phyloP scores from a whole-genome alignment of 805 yeast species.

The Candida maris region DNA sequence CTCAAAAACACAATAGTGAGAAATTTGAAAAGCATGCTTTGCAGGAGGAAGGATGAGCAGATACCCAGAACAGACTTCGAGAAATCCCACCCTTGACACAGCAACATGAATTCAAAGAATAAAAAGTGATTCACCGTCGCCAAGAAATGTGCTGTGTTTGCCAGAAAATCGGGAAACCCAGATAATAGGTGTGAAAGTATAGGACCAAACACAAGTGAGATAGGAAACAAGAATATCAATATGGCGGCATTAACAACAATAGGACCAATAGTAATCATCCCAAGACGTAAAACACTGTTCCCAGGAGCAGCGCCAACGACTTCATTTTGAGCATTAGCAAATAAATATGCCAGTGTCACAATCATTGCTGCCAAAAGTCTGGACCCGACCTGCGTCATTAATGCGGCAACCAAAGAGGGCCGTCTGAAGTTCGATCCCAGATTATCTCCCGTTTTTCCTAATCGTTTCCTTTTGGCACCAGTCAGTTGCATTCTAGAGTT shows the following conservation, averaged over 20 bases:
- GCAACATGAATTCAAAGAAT: conserved; percentile 61
- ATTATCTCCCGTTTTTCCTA: conserved; percentile 37
- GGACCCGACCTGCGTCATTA: conserved; percentile 40
- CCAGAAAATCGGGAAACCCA: conserved; percentile 48
- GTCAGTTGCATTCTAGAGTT: conserved; percentile 50
- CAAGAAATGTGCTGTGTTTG: conserved; percentile 51
- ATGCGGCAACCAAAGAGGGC: conserved; percentile 45
- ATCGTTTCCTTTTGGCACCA: conserved; percentile 48
- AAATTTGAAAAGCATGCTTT: conserved; percentile 52
- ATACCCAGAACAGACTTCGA: conserved; percentile 58
- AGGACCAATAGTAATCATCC: conserved; percentile 45
- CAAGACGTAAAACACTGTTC: conserved; percentile 41
- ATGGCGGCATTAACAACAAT: conserved; percentile 40
- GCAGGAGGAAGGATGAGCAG: conserved; percentile 52
- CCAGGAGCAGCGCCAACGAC: conserved; percentile 32
- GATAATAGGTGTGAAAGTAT: conserved; percentile 39
- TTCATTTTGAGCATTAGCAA: conserved; percentile 53
- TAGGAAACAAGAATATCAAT: conserved; percentile 37
- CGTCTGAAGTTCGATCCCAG: conserved; percentile 42
- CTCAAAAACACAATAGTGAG: conserved; percentile 50
- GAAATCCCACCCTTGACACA: conserved; percentile 65
- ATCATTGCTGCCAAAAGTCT: conserved; percentile 33
- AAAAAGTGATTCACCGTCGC: conserved; percentile 51
- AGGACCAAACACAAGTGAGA: conserved; percentile 52
- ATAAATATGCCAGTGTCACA: conserved; percentile 46